Base-by-base conservation (phyloP, 202 grass and related monocot species). In the Miscanthus sacchariflorus region DNA sequence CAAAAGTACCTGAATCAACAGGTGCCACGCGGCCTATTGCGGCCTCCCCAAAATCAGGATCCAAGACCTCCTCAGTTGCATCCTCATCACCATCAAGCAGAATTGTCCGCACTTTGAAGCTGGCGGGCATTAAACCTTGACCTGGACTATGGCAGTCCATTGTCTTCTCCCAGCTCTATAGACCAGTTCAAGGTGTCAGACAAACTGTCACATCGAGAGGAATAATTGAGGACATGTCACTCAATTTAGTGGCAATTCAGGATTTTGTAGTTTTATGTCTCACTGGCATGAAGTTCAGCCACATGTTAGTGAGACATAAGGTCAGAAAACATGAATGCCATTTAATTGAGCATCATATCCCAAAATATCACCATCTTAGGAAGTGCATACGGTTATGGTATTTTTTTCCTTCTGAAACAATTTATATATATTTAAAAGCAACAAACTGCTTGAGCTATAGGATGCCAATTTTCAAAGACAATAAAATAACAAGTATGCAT, bases 61-160 rank as follows among this genome's bases (percentile, higher is more conserved):
- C 95, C 84, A 95, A 92, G 58, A 98, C 95, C 80, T 98, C 95
- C 81, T 98, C 93, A 40, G 88, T 95, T 30, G 90, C 91, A 82
- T 90, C 88, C 30, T 95, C 95, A 83, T 98, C 95, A n/a, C 91
- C 85, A 61, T 98, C 95, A 74, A 98, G 93, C 25, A 82, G 95
- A 86, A 95, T 86, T 12, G 91, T 98, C 30, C 95, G 84, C 56
- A 98, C 95, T 89, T 98, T 95, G 79, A 98, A 98, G 88, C 93
- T 98, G 70, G 93, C 95, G 71, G 93, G 95, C 95, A 98, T 98
- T 77, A 98, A 87, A 24, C 95, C 95, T 79, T 98, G 95, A 23
- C 95, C 95, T 77, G 95, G 95, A 87, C 93, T 98, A 81, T 98
- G 95, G 84, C 95, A 98, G 54, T 98, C 95, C 93, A 98, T 98